phyloP scores from a whole-genome alignment of 805 yeast genomes.

The Wickerhamiella vanderwaltii region DNA sequence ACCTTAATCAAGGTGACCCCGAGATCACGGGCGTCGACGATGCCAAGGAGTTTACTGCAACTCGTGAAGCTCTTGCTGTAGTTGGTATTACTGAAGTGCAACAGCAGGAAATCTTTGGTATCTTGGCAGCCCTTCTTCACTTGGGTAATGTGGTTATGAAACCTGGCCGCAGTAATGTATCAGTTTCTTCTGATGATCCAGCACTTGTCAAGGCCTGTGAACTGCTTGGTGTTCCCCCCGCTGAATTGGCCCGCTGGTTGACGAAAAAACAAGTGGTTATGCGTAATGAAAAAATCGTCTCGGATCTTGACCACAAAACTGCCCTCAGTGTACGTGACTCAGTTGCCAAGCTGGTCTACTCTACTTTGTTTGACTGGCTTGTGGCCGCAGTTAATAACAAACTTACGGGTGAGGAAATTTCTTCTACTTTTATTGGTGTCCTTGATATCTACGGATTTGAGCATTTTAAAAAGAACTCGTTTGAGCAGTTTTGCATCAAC shows the following conservation, averaged over 20 bases:
- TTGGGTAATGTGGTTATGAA: slow-evolving; percentile 84
- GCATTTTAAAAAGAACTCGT: slow-evolving; percentile 87
- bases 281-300: slow-evolving; percentile 81
- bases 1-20: slow-evolving; percentile 70
- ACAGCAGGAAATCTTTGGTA: slow-evolving; percentile 59
- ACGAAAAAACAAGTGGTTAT: slow-evolving; percentile 84
- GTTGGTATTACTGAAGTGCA: slow-evolving; percentile 56
- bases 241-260: slow-evolving; percentile 74
- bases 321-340: slow-evolving; percentile 91
- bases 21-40: slow-evolving; percentile 72
- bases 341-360: slow-evolving; percentile 87
- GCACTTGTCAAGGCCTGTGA: slow-evolving; percentile 71
- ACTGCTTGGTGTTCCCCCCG: slow-evolving; percentile 66
- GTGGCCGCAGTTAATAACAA: slow-evolving; percentile 73
- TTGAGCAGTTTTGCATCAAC: slow-evolving; percentile 94
- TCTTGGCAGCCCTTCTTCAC: slow-evolving; percentile 80
- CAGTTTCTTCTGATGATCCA: slow-evolving; percentile 75
- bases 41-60: slow-evolving; percentile 58
- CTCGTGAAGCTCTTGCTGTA: slow-evolving; percentile 61
- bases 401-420: slow-evolving; percentile 32
- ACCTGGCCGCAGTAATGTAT: slow-evolving; percentile 75
- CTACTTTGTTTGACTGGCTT: slow-evolving; percentile 91
- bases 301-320: slow-evolving; percentile 70
- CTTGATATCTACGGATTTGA: slow-evolving; percentile 97
- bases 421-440: slow-evolving; percentile 87